Conservation (phyloP, 805 yeast species). For the Teunomyces atbi region DNA sequence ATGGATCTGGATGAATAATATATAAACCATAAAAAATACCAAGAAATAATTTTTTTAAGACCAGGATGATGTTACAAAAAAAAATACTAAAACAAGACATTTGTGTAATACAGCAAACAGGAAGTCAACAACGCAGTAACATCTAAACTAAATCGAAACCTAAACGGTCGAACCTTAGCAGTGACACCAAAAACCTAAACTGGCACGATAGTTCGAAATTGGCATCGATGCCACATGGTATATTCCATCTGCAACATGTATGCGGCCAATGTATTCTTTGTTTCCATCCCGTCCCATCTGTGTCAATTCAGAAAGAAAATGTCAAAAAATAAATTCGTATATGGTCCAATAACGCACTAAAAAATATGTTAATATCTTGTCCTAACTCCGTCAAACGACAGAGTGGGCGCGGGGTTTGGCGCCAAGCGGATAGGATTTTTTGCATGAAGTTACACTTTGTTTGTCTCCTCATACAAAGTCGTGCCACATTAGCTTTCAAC, state of each 20-base stretch:
- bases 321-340: conserved; percentile 1
- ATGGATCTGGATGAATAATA: conserved; percentile 3
- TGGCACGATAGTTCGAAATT: no score
- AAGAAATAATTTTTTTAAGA: conserved; percentile 2
- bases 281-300: not conserved
- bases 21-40: conserved; percentile 3
- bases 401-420: conserved; percentile 2
- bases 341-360: conserved; percentile 3
- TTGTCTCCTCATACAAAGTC: not conserved
- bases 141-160: conserved; percentile 2
- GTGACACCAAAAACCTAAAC: not conserved
- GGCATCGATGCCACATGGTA: no score
- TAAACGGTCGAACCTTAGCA: not conserved
- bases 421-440: not conserved
- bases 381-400: conserved; percentile 1
- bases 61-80: not conserved
- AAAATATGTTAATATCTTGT: conserved; percentile 4
- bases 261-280: not conserved
- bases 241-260: no score
- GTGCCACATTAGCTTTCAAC: not conserved
- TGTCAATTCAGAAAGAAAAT: conserved; percentile 1
- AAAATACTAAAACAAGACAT: not conserved
- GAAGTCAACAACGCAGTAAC: conserved; percentile 2
- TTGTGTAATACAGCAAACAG: not conserved
- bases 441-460: not conserved